Evolutionary conservation across 352 stramenopile genomes (phyloP), one percentile per base, ranked within the genome.

Genomic region (Phytophthora idaei): DNA sequence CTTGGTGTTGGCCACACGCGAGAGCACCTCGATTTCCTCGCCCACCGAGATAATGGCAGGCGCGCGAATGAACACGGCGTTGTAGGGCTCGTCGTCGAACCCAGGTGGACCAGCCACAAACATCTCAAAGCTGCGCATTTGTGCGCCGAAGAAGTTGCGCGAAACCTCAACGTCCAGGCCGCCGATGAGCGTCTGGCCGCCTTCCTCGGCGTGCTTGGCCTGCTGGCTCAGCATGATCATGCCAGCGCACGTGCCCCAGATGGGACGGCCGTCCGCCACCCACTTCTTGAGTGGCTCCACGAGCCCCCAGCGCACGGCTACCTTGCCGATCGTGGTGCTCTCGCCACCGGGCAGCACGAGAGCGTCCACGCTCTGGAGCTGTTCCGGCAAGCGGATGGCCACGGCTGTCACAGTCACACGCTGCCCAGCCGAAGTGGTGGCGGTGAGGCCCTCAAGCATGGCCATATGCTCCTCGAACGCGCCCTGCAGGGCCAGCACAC

Each of bases 131-230:
- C 77, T 86, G 58, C 79, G 85, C 61, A 98, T 87, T 63, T 99
- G 97, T 51, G 93, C 93, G 57, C 97, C 97, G 65, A 99, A 99
- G 74, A 98, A 99, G 80, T 99, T 99, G 57, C 97, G 85, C 71
- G 94, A 98, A n/a, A 98, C 95, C 48, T 97, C 76, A 56, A 98
- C 92, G 75, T 98, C 92, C 60, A 98, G 81, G n/a, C 96, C 96
- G 28, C 95, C 95, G 56, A 99, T 94, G 46, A 98, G 80, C 41
- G 87, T 90, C 74, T 98, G 95, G 11, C 96, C 96, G 60, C 97
- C 91, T 66, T 93, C 76, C 66, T 98, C 89, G 14, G 76, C 76
- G 69, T 93, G 85, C 70, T 92, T 92, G 58, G 85, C 87, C 66
- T 56, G 96, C 84, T 75, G 63, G 14, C 68, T 75, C 34, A 99